Percentiles rank a stretch among this genome's conserved stretches.
phyloP scores from a whole-genome alignment of 1,139 yeast species.

The Torulaspora globosa region DNA sequence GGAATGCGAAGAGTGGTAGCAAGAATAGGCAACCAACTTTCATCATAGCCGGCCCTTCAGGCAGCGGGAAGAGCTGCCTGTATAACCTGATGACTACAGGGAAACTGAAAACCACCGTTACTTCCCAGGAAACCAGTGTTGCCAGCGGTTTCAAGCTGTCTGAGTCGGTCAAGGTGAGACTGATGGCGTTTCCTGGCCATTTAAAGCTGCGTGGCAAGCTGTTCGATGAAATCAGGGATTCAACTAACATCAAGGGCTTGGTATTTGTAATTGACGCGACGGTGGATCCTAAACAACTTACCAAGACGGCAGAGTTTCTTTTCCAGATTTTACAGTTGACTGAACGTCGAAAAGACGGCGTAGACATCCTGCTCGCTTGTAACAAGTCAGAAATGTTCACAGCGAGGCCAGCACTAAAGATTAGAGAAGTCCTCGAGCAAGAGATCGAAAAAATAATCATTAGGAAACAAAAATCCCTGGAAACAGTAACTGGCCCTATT shows the following conservation, averaged over 20 bases:
- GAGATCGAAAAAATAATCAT: conserved; percentile 51
- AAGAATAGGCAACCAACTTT: conserved; percentile 50
- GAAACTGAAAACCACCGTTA: conserved; percentile 22
- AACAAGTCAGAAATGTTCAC: conserved; percentile 84
- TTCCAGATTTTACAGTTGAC: conserved; percentile 53
- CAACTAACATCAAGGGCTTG: conserved; percentile 53
- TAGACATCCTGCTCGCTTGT: conserved; percentile 70
- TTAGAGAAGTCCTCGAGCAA: conserved; percentile 53
- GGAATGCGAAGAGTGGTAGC: conserved; percentile 15
- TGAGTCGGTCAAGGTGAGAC: conserved; percentile 36
- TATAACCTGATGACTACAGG: conserved; percentile 40
- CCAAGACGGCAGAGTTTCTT: conserved; percentile 50
- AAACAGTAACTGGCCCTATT: conserved; percentile 33
- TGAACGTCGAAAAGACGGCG: conserved; percentile 57
- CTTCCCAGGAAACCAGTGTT: conserved; percentile 40
- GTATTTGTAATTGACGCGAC: conserved; percentile 68
- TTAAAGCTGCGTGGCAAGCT: conserved; percentile 57
- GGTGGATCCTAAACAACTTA: conserved; percentile 43
- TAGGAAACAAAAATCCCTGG: conserved; percentile 29
- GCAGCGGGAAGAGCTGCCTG: conserved; percentile 72
- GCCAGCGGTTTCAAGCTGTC: conserved; percentile 40
- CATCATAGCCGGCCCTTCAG: conserved; percentile 66
- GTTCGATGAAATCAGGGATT: conserved; percentile 44
- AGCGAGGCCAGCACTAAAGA: conserved; percentile 62
- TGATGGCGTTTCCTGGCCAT: conserved; percentile 87